Base-by-base conservation (phyloP, 2,329 filamentous ascomycete species). In the Calonectria hongkongensis region DNA sequence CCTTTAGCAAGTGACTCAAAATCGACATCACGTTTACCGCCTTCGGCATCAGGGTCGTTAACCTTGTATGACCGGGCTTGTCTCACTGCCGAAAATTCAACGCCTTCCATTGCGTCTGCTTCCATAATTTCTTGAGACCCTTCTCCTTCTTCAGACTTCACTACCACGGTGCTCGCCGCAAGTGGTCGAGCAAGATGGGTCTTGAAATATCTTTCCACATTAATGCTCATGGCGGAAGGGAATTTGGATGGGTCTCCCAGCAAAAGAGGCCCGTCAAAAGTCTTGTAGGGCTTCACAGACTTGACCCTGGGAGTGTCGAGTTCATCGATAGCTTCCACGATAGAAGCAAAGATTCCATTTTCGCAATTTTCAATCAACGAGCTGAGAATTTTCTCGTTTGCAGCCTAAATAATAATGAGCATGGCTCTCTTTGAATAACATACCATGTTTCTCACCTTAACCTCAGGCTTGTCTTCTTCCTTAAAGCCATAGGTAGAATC, bases 171-270 rank as follows among this genome's bases (percentile, higher is more conserved):
- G 81, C 92, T 97, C 30, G 96, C 95, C 10, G 93, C 89, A 3
- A 93, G 92, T 1, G 95, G 89, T 73, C 90, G 90, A 9, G 95
- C 95, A 33, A 93, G 86, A 84, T 96, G 95, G 0, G 94, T 97
- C 82, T 94, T 94, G 78, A 96, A 96, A 82, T 97, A 99, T 69
- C 97, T 91, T 83, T 98, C 95, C 1, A 99, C 93, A 70, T 94
- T 92, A 79, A 99, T 98, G 27, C 89, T 90, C 79, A 98, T 85
- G 1, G 95, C 94, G 18, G 92, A 91, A 3, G 94, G 90, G 78
- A 94, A 95, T 21, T 90, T 89, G n/a, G 89, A 85, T 0, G 92
- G 90, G 77, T 98, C 91, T 4, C 97, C 97, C 2, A 99, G 89
- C 0, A 92, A 95, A 33, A 99, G 88, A 2, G 89, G 85, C 1